Base-by-base conservation (phyloP, 116 monocot genomes). In the Posidonia oceanica region DNA sequence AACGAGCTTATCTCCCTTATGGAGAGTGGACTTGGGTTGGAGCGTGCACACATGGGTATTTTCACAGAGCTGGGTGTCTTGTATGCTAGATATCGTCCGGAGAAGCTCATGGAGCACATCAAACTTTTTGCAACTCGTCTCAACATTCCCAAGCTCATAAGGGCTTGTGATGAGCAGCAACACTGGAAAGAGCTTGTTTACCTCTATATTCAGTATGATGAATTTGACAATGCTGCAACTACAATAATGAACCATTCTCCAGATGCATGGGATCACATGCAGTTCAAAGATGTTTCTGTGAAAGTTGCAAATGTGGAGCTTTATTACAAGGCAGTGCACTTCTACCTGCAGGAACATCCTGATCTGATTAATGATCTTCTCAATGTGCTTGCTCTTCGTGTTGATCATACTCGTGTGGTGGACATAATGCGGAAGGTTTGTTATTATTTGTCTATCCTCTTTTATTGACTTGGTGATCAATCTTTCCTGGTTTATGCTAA, bases 101-200 rank as follows among this genome's bases (percentile, higher is more conserved):
- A 98, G 73, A 98, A 98, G 44, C 93, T 98, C 68, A 98, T 98
- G 98, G 98, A 98, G 66, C 98, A 78, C 29, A 78, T 98, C 69
- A 98, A 98, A 72, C 87, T 98, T 20, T 98, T 98, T 81, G 84
- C 93, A 7, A 88, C 98, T 20, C 78, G 72, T 67, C 68, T 78
- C 23, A 78, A 78, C 72, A 78, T 78, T 78, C 72, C 78, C 52
- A 98, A 98, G 81, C 93, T 98, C 65, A 93, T 98, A 37, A 85
- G 98, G 58, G 90, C 53, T 66, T 98, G 98, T 75, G 92, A 98
- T 77, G 86, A 98, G 75, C 98, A 98, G 62, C 98, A 98, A 58
- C 98, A 93, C 79, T 98, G 98, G 98, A 90, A 93, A 61, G 98
- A 98, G 74, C 88, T 98, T 11, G 93, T 93, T 22, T 98, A 90